These are phyloP conservation scores for Amylostereum areolatum DNA, from an alignment of 1,284 basidiomycete genomes.

Conservation along the genomic window DNA sequence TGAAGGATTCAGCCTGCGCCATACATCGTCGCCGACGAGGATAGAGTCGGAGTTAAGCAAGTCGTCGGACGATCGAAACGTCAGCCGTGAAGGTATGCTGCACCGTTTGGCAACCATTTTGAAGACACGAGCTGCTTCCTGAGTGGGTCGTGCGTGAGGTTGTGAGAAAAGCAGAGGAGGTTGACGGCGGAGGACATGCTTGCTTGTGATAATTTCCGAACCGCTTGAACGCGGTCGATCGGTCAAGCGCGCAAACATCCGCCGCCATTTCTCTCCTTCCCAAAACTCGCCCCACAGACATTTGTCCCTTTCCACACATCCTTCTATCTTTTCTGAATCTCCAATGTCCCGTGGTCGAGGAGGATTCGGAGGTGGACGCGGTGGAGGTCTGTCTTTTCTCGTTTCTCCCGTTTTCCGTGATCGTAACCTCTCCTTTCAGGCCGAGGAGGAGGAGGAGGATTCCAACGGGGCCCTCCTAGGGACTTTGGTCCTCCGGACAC, in stretches of 20 bases:
- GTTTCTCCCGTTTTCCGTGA: background rate
- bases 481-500: conserved; percentile 81
- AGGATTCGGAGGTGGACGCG: conserved; percentile 2
- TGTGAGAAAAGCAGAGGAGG: no score
- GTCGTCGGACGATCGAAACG: background rate
- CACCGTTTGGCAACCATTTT: no score
- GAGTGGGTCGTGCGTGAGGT: no score
- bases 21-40: conserved; percentile 4
- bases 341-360: background rate
- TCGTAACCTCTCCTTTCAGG: conserved; percentile 4
- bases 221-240: background rate
- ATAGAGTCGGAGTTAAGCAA: background rate
- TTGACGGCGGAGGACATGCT: background rate
- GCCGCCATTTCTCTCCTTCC: background rate
- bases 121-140: no score
- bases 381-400: conserved; percentile 1
- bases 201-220: background rate
- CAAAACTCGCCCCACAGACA: background rate
- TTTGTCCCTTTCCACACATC: background rate
- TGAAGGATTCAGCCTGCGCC: background rate
- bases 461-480: conserved; percentile 43
- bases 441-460: conserved; percentile 46
- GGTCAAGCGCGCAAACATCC: background rate
- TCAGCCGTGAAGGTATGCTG: background rate
- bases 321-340: background rate